Conservation (phyloP, 345 rosid genomes). For the Tarenaya hassleriana region DNA sequence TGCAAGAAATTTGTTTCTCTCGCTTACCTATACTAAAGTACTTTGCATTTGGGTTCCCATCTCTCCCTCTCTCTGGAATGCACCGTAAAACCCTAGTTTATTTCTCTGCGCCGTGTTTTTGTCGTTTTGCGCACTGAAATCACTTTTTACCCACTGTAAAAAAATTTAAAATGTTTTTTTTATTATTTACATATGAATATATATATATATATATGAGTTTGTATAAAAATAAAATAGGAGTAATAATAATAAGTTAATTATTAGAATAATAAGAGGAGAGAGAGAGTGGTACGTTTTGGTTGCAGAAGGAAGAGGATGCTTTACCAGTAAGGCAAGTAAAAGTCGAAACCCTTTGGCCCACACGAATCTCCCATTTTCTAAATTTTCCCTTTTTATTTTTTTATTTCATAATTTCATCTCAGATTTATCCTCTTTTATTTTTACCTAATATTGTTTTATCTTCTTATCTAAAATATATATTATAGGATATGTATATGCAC, state of each 20-base stretch:
- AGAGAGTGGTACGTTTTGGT: constrained; percentile 29
- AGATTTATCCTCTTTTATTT: no score
- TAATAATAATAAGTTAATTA: constrained; percentile 12
- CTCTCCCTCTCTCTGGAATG: constrained; percentile 8
- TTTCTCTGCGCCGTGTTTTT: constrained; percentile 15
- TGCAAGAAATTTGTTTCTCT: constrained; percentile 60
- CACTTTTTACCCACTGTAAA: not conserved
- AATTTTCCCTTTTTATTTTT: constrained; percentile 1
- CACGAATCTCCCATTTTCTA: constrained; percentile 22
- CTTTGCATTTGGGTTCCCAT: constrained; percentile 18
- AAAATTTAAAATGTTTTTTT: not conserved
- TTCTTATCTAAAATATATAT: no score
- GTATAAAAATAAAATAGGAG: not conserved
- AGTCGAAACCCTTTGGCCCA: constrained; percentile 30
- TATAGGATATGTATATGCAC: no score
- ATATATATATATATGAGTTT: no score
- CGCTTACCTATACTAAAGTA: constrained; percentile 22
- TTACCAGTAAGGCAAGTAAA: constrained; percentile 37
- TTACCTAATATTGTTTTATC: no score
- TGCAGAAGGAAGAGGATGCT: constrained; percentile 26
- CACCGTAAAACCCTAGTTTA: constrained; percentile 21
- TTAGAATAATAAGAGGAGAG: constrained; percentile 22
- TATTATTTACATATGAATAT: not conserved
- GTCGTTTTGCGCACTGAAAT: no score
- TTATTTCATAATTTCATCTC: no score